A percentile compares a stretch with the other conserved stretches of the same genome.
Conservation (phyloP, 345 rosid species). For the Lumnitzera racemosa region DNA sequence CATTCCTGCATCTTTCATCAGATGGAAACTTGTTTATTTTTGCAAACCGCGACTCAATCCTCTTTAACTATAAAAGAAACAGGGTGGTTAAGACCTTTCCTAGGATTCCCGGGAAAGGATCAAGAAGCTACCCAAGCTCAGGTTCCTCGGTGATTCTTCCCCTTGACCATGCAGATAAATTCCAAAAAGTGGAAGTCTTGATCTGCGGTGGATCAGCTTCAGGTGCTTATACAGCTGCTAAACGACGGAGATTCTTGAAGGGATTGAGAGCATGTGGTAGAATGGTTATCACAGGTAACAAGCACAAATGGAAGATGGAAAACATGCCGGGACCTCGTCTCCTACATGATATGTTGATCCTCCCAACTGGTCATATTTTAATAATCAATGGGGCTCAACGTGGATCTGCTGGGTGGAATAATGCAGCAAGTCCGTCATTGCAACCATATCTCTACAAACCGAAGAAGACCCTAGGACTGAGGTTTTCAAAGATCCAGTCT, state of each 20-base stretch:
- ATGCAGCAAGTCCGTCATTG: constrained; percentile 19
- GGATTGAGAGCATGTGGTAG: constrained; percentile 28
- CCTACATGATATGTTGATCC: constrained; percentile 45
- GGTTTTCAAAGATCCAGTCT: constrained; percentile 27
- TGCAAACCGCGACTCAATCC: constrained; percentile 39
- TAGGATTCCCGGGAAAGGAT: constrained; percentile 35
- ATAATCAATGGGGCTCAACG: constrained; percentile 47
- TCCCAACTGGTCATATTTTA: constrained; percentile 43
- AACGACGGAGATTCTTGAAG: constrained; percentile 15
- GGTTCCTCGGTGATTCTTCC: constrained; percentile 48
- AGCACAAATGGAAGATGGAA: constrained; percentile 41
- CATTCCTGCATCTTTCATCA: constrained; percentile 55
- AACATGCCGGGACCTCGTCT: constrained; percentile 50
- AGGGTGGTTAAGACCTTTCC: constrained; percentile 34
- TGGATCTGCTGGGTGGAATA: constrained; percentile 30
- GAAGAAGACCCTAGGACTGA: constrained; percentile 13
- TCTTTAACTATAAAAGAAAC: constrained; percentile 26
- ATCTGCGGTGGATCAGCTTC: constrained; percentile 45
- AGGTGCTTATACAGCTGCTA: constrained; percentile 27
- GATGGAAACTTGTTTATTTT: constrained; percentile 44
- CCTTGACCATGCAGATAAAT: constrained; percentile 12
- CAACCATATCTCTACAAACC: constrained; percentile 29
- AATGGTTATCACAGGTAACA: constrained; percentile 26
- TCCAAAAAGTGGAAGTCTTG: constrained; percentile 34
- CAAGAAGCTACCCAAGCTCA: constrained; percentile 50